Conservation (phyloP, 768 basidiomycete species). For the Russula sp. region DNA sequence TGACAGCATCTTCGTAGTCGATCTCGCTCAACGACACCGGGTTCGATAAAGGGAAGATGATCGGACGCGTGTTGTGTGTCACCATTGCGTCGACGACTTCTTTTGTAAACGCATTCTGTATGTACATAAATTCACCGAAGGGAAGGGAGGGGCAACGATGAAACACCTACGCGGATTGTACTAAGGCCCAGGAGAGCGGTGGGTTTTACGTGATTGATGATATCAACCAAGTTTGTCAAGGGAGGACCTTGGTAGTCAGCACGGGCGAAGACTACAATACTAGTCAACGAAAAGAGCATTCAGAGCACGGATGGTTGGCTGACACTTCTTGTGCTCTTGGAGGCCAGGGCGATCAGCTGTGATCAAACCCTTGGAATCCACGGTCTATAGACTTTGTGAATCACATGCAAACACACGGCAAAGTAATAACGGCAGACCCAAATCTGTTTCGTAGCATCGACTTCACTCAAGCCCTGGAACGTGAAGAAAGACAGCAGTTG, state of each 20-base stretch:
- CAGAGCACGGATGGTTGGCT: constrained; percentile 30
- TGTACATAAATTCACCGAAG: constrained; percentile 20
- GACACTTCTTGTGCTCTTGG: constrained; percentile 82
- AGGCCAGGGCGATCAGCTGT: constrained; percentile 67
- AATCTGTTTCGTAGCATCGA: constrained; percentile 74
- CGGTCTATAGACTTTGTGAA: constrained; percentile 32
- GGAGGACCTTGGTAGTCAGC: constrained; percentile 75
- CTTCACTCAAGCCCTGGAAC: constrained; percentile 66
- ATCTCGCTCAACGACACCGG: constrained; percentile 80
- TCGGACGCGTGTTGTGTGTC: constrained; percentile 76
- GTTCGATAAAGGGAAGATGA: constrained; percentile 92
- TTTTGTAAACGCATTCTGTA: constrained; percentile 69
- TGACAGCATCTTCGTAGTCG: constrained; percentile 71
- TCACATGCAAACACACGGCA: neutral
- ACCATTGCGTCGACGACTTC: constrained; percentile 75
- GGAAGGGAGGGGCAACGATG: constrained; percentile 10
- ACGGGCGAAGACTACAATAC: constrained; percentile 68
- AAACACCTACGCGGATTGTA: constrained; percentile 57
- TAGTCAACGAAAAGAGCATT: constrained; percentile 7
- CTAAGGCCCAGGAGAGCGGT: constrained; percentile 88
- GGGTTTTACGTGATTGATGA: constrained; percentile 78
- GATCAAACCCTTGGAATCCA: constrained; percentile 85
- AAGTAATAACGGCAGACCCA: constrained; percentile 46
- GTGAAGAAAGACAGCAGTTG: constrained; percentile 90
- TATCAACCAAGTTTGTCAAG: constrained; percentile 72